A percentile compares a stretch with the other conserved stretches of the same genome.
Evolutionary conservation across 2,329 filamentous ascomycete genomes (phyloP).

Genomic region (Ascomycota sp.): DNA sequence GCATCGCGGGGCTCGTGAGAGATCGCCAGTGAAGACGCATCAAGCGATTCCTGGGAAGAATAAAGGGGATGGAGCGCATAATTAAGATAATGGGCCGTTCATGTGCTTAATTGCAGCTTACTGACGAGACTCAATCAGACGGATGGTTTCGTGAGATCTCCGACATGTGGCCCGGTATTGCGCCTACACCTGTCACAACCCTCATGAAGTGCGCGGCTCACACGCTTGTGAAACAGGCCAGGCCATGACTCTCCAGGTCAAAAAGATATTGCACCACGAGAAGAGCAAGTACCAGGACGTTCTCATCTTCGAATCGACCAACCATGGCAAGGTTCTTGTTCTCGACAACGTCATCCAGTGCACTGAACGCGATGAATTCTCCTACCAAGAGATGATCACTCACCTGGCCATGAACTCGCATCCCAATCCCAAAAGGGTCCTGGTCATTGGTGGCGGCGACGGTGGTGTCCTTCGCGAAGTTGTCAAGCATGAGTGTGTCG

Average conservation of each 20-base stretch:
- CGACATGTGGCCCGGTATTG: conserved; percentile 73
- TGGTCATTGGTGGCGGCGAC: conserved; percentile 94
- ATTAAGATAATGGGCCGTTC: background rate
- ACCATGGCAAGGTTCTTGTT: conserved; percentile 88
- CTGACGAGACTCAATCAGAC: conserved; percentile 33
- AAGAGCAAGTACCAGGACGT: conserved; percentile 99
- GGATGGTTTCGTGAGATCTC: conserved; percentile 99
- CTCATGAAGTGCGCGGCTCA: conserved; percentile 1
- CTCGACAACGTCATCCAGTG: conserved; percentile 98
- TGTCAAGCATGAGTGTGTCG: conserved; percentile 93
- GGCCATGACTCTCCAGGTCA: conserved; percentile 95
- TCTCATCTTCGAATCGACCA: conserved; percentile 91
- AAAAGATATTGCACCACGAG: conserved; percentile 95
- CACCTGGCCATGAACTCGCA: conserved; percentile 97
- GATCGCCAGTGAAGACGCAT: too few relatives aligned
- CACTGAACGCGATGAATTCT: conserved; percentile 97
- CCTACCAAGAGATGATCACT: conserved; percentile 99
- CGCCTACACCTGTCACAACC: background rate
- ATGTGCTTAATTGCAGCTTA: background rate
- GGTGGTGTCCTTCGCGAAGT: conserved; percentile 94
- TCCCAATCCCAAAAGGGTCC: conserved; percentile 92
- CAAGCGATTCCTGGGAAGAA: background rate
- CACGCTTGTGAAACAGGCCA: conserved; percentile 33
- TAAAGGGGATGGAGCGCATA: background rate
- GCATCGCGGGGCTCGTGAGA: too few relatives aligned